phyloP scores from a whole-genome alignment of 2,329 filamentous ascomycete species.

The Exophiala xenobiotica region DNA sequence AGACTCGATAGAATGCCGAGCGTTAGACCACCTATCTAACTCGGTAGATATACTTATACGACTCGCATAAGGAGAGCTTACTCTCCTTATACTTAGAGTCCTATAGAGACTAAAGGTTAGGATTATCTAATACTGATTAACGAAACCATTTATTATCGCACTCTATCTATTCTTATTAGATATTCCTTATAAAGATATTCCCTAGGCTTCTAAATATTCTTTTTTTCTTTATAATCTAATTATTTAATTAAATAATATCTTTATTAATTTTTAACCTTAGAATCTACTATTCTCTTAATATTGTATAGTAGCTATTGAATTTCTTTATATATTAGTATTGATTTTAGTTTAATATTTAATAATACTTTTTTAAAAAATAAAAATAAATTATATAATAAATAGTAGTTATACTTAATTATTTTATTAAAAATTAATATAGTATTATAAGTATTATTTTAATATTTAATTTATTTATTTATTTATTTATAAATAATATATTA shows the following conservation, averaged over 20 bases:
- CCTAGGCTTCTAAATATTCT: no score
- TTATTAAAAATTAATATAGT: slow-evolving; percentile 24
- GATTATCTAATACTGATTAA: no score
- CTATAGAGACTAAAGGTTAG: no score
- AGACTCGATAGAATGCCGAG: no score
- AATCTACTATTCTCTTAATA: not conserved
- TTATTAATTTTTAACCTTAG: not conserved
- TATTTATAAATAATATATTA: slow-evolving; percentile 17
- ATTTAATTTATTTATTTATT: slow-evolving; percentile 19
- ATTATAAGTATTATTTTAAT: slow-evolving; percentile 18
- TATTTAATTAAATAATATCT: slow-evolving; percentile 13
- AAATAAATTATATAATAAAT: slow-evolving; percentile 2
- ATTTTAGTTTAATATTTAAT: not conserved
- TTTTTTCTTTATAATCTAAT: slow-evolving; percentile 15
- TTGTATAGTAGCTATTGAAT: not conserved
- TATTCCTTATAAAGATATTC: not conserved
- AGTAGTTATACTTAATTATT: slow-evolving; percentile 15
- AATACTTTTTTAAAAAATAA: slow-evolving; percentile 10
- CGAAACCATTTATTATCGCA: no score
- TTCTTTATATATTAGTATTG: not conserved
- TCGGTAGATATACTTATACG: no score
- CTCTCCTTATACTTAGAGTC: no score
- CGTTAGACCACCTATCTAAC: not conserved
- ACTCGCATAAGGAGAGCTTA: no score
- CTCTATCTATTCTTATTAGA: not conserved